phyloP scores from a whole-genome alignment of 345 rosid genomes.

The Clarkia xantiana region DNA sequence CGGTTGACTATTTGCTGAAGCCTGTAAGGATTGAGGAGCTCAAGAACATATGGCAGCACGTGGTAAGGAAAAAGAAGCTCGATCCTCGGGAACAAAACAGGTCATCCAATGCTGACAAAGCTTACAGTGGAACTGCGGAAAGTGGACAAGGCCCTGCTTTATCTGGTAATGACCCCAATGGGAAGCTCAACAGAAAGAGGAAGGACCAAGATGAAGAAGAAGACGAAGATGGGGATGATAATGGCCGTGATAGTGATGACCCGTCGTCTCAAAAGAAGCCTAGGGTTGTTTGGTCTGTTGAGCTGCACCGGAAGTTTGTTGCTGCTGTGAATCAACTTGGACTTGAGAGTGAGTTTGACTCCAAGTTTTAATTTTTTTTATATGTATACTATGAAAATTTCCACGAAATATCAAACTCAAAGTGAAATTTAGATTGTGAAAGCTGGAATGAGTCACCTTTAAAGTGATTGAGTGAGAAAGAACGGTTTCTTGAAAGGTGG shows the following conservation, averaged over 20 bases:
- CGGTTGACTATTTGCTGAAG: constrained; percentile 72
- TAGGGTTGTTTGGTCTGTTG: constrained; percentile 85
- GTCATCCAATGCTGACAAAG: constrained; percentile 17
- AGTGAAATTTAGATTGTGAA: too few relatives aligned
- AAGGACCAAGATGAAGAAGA: constrained; percentile 64
- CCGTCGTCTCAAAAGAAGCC: constrained; percentile 61
- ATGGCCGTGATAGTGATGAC: constrained; percentile 50
- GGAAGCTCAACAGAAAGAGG: constrained; percentile 36
- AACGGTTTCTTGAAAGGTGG: too few relatives aligned
- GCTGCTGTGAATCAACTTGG: constrained; percentile 79
- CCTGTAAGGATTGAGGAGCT: constrained; percentile 79
- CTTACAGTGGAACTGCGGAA: constrained; percentile 14
- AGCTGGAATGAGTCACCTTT: too few relatives aligned
- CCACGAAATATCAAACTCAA: too few relatives aligned
- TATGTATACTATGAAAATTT: too few relatives aligned
- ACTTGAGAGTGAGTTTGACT: constrained; percentile 52
- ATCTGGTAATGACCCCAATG: constrained; percentile 19
- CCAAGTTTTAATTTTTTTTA: neutral
- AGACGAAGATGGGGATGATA: constrained; percentile 48
- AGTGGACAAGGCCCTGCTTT: constrained; percentile 18
- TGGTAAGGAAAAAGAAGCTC: constrained; percentile 39
- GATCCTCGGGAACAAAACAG: constrained; percentile 21
- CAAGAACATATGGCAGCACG: constrained; percentile 89
- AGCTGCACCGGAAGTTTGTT: constrained; percentile 74
- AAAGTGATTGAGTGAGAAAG: too few relatives aligned